Conservation (phyloP, 2,329 filamentous ascomycete genomes). For the Pyricularia grisea region DNA sequence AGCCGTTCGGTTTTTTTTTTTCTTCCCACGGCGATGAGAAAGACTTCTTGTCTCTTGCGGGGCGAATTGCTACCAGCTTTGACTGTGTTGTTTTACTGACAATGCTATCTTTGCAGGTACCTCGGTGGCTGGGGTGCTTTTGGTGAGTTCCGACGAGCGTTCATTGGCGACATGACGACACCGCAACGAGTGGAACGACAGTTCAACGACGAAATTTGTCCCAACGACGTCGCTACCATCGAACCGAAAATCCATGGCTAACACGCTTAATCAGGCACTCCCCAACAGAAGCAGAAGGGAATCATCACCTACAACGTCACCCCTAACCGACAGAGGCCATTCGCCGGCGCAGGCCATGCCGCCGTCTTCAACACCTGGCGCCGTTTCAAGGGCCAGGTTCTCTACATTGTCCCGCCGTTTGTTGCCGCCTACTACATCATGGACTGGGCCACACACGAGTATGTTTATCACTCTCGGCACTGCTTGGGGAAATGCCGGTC, state of each 20-base stretch:
- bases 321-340: constrained; percentile 79
- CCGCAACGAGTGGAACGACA: not conserved
- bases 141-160: constrained; percentile 44
- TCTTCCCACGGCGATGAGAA: constrained; percentile 1
- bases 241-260: not conserved
- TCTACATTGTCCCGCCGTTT: constrained; percentile 80
- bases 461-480: constrained; percentile 15
- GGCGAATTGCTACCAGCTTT: not conserved
- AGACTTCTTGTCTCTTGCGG: not conserved
- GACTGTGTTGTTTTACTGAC: constrained; percentile 2
- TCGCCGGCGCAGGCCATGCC: constrained; percentile 67
- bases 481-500: not conserved
- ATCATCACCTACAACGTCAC: constrained; percentile 67
- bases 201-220: not conserved
- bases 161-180: not conserved
- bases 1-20: constrained; percentile 4
- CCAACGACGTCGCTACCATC: not conserved
- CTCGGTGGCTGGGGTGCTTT: constrained; percentile 67
- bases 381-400: constrained; percentile 73
- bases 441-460: constrained; percentile 90
- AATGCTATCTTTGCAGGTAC: constrained; percentile 40
- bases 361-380: constrained; percentile 96
- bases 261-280: constrained; percentile 5
- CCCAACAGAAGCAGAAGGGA: constrained; percentile 39
- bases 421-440: constrained; percentile 71